Base-by-base conservation (phyloP, 1,284 basidiomycete species). In the Neonothopanus nambi region DNA sequence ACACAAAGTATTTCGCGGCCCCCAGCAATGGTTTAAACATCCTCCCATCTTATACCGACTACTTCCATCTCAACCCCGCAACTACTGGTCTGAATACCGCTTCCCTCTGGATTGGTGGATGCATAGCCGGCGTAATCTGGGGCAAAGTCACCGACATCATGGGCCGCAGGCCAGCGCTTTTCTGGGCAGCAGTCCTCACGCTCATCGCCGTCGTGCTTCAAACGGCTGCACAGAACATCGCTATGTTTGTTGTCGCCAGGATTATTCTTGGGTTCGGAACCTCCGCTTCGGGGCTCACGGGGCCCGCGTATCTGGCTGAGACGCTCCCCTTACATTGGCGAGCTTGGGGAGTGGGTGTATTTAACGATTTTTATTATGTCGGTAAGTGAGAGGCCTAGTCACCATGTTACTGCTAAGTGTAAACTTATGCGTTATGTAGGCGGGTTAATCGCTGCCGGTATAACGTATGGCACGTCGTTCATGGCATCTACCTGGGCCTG, bases 401-500 rank as follows among this genome's bases (percentile, higher is more conserved):
- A 17, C 4, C 11, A 11, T 26, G 1, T 30, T 24, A n/a, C 5
- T 26, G 26, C 28, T 15, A 39, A 41, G 5, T 15, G 21, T 35
- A n/a, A n/a, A 11, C 26, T 28, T 28, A 11, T 28, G 8, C 35
- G 12, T 37, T 50, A 43, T 42, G 30, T 23, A 13, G 55, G 56
- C 24, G 56, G 56, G n/a, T 40, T 57, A 21, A 53, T 62, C 43
- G 57, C 57, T 23, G 57, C 57, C 1, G 54, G 57, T 26, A 51
- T 55, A 6, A 61, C 61, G 3, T 63, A 58, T 37, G 57, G 55
- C 12, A 63, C 61, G 3, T 63, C 59, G 5, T 61, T 59, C 38
- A 57, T 58, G 55, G 2, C 45, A 1, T 59, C 59, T 2, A 63
- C 61, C 3, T 63, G 61, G 61, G 62, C 65, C 6, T 72, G 70